These are phyloP conservation scores for Apiosordaria backusii DNA, from an alignment of 495 filamentous ascomycete genomes.

Conservation along the genomic window DNA sequence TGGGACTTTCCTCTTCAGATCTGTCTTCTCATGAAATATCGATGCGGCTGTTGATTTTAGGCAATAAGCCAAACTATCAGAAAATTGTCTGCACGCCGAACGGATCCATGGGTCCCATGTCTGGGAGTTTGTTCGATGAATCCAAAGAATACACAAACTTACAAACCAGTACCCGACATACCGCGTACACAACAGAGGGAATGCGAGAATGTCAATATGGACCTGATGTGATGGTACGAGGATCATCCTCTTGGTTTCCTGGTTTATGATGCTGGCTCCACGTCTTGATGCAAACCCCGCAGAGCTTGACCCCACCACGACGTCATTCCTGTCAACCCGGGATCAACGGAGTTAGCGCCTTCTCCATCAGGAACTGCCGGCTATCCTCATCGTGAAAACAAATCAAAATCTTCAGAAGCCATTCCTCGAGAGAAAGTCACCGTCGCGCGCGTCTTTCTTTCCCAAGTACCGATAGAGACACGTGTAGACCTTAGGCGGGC, in stretches of 20 bases:
- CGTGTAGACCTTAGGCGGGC: too few relatives aligned
- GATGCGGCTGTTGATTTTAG: neutral
- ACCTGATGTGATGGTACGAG: neutral
- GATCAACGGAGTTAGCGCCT: neutral
- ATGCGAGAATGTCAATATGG: too few relatives aligned
- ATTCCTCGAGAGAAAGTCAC: too few relatives aligned
- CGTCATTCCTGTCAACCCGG: neutral
- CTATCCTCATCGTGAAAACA: neutral
- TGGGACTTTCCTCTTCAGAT: neutral
- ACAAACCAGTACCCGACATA: too few relatives aligned
- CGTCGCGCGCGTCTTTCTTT: too few relatives aligned
- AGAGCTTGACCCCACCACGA: neutral
- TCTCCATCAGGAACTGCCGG: neutral
- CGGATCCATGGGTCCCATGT: too few relatives aligned
- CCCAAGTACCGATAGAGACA: too few relatives aligned
- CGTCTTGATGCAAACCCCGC: neutral
- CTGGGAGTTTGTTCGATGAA: too few relatives aligned
- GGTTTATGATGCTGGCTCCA: neutral
- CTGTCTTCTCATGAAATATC: neutral
- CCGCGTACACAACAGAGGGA: too few relatives aligned
- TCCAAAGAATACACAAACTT: too few relatives aligned
- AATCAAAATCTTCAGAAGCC: neutral
- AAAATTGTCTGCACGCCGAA: neutral
- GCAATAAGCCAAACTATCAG: neutral
- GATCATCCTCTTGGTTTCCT: neutral